Evolutionary conservation across 2,329 filamentous ascomycete genomes (phyloP).

Genomic region (Fusarium albidum): DNA sequence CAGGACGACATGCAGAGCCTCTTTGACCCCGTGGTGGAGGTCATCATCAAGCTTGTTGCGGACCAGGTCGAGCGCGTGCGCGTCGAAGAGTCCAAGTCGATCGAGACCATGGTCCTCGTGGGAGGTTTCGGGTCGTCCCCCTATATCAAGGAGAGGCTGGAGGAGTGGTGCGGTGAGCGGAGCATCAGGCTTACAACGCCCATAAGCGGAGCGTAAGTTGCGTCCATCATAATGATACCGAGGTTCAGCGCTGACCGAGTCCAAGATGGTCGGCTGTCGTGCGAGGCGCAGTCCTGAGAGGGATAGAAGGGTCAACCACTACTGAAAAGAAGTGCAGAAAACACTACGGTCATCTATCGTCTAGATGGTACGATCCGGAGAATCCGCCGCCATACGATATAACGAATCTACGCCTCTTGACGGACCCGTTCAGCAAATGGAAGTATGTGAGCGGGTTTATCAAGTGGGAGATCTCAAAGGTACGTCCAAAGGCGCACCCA

Average conservation of each 20-base stretch:
- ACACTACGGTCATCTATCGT: constrained; percentile 5
- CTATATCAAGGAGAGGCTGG: constrained; percentile 4
- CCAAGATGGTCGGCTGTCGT: constrained; percentile 18
- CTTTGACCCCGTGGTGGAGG: constrained; percentile 9
- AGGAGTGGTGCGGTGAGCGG: neutral
- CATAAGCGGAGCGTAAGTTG: constrained; percentile 2
- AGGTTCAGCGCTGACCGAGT: neutral
- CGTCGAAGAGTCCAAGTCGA: neutral
- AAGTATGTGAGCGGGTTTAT: neutral
- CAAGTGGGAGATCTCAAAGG: constrained; percentile 1
- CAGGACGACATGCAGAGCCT: constrained; percentile 6
- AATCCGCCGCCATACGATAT: neutral
- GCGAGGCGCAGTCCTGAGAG: constrained; percentile 12
- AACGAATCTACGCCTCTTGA: neutral
- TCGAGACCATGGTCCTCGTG: constrained; percentile 9
- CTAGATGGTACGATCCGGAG: neutral
- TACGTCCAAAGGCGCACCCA: neutral
- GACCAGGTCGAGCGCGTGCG: constrained; percentile 5
- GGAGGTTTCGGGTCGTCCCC: constrained; percentile 14
- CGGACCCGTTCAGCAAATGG: neutral
- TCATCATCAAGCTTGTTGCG: neutral
- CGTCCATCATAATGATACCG: neutral
- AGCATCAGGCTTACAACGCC: constrained; percentile 4
- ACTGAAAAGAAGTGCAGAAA: constrained; percentile 17
- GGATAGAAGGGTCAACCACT: constrained; percentile 16